phyloP scores from a whole-genome alignment of 225 moss, liverwort and hornwort genomes.

The Straminergon stramineum region DNA sequence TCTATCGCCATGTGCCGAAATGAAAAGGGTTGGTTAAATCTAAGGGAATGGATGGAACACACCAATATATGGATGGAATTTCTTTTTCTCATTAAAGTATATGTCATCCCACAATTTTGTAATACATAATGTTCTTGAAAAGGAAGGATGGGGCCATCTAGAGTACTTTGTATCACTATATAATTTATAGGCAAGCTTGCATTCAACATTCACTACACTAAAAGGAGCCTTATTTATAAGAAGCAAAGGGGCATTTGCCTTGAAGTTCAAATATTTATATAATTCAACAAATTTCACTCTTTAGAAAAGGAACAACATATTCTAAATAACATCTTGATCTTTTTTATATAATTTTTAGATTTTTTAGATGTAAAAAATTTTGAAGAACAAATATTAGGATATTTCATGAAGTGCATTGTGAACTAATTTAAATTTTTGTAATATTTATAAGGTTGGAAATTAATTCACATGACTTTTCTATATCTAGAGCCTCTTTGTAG shows the following conservation, averaged over 20 bases:
- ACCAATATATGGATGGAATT: background rate
- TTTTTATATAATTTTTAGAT: background rate
- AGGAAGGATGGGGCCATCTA: background rate
- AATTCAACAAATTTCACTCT: background rate
- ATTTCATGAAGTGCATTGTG: background rate
- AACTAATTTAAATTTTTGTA: background rate
- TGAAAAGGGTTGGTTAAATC: too few relatives aligned
- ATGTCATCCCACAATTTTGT: background rate
- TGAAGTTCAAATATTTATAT: background rate
- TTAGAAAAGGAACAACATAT: background rate
- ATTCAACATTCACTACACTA: background rate
- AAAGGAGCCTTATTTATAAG: fast-evolving
- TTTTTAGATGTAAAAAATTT: background rate
- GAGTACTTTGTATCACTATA: background rate
- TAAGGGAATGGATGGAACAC: background rate
- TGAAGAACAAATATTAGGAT: background rate
- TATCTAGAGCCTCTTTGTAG: too few relatives aligned
- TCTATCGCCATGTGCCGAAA: fast-evolving
- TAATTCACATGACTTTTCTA: too few relatives aligned
- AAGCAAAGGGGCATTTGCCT: fast-evolving
- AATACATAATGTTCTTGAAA: background rate
- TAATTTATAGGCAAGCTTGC: background rate
- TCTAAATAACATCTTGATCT: background rate
- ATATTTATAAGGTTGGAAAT: background rate
- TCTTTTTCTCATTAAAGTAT: fast-evolving